Conservation (phyloP, 2,329 filamentous ascomycete genomes). For the Colletotrichum costaricense region DNA sequence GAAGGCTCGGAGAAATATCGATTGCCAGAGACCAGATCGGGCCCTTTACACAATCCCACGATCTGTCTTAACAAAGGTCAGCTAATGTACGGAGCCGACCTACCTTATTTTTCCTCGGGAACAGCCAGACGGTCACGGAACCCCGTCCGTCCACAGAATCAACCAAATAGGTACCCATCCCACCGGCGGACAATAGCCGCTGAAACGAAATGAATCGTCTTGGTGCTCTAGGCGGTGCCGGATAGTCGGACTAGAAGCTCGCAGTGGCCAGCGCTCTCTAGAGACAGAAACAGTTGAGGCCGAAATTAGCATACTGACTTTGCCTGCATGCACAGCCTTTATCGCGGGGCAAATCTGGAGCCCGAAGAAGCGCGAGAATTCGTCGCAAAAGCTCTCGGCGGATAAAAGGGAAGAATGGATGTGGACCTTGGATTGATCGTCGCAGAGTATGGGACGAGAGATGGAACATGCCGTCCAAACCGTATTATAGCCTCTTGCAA, state of each 20-base stretch:
- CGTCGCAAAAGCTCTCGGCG: constrained; percentile 6
- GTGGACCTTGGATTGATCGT: constrained; percentile 14
- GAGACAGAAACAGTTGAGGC: constrained; percentile 20
- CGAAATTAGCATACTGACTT: constrained; percentile 21
- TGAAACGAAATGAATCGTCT: constrained; percentile 5
- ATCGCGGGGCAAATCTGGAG: constrained; percentile 29
- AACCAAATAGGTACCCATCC: constrained; percentile 2
- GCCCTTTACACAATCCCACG: background rate
- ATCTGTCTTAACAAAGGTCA: constrained; percentile 12
- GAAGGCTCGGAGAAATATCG: constrained; percentile 22
- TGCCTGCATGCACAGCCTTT: constrained; percentile 31
- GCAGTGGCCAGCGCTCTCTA: background rate
- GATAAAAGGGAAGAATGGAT: constrained; percentile 6
- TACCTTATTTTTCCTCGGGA: constrained; percentile 15
- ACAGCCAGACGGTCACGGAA: constrained; percentile 2
- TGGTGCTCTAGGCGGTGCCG: background rate
- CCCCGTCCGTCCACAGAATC: constrained; percentile 14
- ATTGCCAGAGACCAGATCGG: constrained; percentile 22
- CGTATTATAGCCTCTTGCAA: background rate
- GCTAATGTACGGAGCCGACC: constrained; percentile 19
- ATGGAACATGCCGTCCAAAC: constrained; percentile 3
- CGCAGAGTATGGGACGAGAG: constrained; percentile 16
- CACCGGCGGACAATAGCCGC: constrained; percentile 6
- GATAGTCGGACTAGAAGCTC: background rate
- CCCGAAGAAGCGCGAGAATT: constrained; percentile 15